A percentile compares a stretch with the other conserved stretches of the same genome.
Evolutionary conservation across 495 filamentous ascomycete genomes (phyloP).

Genomic region (Podospora pseudocomata): DNA sequence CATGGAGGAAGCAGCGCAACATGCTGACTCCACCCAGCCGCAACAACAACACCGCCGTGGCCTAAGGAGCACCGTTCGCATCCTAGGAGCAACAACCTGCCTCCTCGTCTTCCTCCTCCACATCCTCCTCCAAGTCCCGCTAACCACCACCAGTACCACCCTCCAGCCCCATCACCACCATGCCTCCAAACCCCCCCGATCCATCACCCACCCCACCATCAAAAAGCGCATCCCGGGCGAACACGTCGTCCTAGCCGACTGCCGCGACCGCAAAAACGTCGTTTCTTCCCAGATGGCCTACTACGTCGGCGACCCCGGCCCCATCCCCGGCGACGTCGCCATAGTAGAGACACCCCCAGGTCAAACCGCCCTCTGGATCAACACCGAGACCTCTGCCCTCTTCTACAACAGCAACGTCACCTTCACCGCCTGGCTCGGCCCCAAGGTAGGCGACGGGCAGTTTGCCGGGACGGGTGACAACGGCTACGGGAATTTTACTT

Average conservation of each 20-base stretch:
- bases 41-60: not conserved
- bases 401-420: conserved; percentile 32
- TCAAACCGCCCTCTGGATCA: conserved; percentile 33
- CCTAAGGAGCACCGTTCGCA: not conserved
- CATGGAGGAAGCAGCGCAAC: not conserved
- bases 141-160: not conserved
- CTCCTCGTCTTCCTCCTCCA: not conserved
- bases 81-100: not conserved
- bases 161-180: not conserved
- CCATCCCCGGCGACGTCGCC: conserved; percentile 32
- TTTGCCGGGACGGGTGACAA: conserved; percentile 38
- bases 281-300: conserved; percentile 40
- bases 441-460: conserved; percentile 29
- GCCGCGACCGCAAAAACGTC: conserved; percentile 18
- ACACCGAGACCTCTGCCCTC: conserved; percentile 32
- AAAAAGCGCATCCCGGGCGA: conserved; percentile 13
- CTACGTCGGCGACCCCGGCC: conserved; percentile 24
- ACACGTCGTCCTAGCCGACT: conserved; percentile 35
- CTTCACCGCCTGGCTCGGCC: conserved; percentile 33
- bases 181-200: not conserved
- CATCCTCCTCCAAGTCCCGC: not conserved
- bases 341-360: conserved; percentile 27
- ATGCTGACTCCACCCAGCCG: not conserved
- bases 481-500: conserved; percentile 35
- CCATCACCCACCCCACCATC: not conserved